Evolutionary conservation across 1,139 yeast genomes (phyloP), one percentile per base, ranked within the genome.

Genomic region (Candida tropicalis): DNA sequence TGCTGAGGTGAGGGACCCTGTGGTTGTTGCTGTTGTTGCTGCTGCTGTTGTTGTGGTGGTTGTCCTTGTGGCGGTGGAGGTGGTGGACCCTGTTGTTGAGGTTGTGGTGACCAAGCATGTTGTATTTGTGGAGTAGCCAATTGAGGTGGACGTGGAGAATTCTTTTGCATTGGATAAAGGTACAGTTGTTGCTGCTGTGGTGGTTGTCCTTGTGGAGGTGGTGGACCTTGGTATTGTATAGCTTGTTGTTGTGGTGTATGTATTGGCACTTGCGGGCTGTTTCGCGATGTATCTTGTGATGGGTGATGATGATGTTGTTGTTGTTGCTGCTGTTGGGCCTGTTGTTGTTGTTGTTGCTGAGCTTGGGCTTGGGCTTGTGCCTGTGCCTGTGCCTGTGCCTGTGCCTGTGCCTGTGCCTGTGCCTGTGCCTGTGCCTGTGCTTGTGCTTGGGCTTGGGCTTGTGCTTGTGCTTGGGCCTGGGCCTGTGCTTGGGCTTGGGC

Each of bases 61-160:
- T 31, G 32, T 8, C 10, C 31, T 28, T 37, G 45, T 35, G 28
- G 42, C 20, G 35, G 40, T 7, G 31, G 26, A 17, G 33, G 44
- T 23, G 33, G 48, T 27, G 41, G 45, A 6, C 37, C 20, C 33
- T 55, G 63, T 32, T 56, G 62, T 23, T 51, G 55, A 7, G 37
- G 39, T 11, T 32, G 42, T 9, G 62, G 60, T 5, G 63, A 55
- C 64, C 65, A 60, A 3, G 50, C 54, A 43, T 52, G 62, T 39
- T 57, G 60, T 10, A 36, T 27, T 25, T 56, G 60, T 28, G 63
- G 59, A 10, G 61, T 59, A 4, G 63, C 59, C 23, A 58, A 47
- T 40, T 58, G 61, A 5, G 60, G 59, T 39, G 51, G 62, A 39
- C 57, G 49, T 15, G 63, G 62, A 8, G 62, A 56, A 41, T 53